A percentile compares a stretch with the other conserved stretches of the same genome.
Evolutionary conservation across 2,329 filamentous ascomycete species (phyloP).

Genomic region (Didymella keratinophila): DNA sequence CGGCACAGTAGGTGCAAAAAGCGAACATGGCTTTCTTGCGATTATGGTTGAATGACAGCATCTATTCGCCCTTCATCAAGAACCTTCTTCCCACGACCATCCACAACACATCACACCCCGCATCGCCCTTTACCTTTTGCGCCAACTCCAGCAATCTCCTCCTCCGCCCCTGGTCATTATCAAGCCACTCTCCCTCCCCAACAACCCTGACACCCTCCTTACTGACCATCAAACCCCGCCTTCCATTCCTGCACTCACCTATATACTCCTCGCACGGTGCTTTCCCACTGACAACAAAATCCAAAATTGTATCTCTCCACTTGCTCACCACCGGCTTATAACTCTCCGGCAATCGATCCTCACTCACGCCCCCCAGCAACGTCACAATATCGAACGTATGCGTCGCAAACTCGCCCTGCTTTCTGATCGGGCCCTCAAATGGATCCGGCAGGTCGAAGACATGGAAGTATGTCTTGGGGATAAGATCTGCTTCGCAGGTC

Average conservation of each 20-base stretch:
- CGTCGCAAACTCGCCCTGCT: slow-evolving; percentile 25
- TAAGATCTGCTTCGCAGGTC: slow-evolving; percentile 12
- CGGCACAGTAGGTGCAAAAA: slow-evolving; percentile 6
- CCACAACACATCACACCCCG: slow-evolving; percentile 27
- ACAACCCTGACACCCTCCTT: slow-evolving; percentile 22
- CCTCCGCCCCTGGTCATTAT: slow-evolving; percentile 15
- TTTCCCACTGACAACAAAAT: slow-evolving; percentile 22
- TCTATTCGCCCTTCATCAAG: slow-evolving; percentile 29
- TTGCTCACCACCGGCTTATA: slow-evolving; percentile 17
- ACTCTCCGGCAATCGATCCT: slow-evolving; percentile 16
- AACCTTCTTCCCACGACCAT: slow-evolving; percentile 26
- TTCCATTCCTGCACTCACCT: not conserved
- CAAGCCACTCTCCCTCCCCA: slow-evolving; percentile 19
- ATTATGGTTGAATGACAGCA: slow-evolving; percentile 8
- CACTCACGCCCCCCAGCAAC: slow-evolving; percentile 26
- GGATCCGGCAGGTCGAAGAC: slow-evolving; percentile 29
- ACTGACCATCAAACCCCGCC: slow-evolving; percentile 18
- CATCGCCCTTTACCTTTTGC: slow-evolving; percentile 14
- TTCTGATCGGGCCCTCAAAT: slow-evolving; percentile 23
- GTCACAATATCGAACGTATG: slow-evolving; percentile 31
- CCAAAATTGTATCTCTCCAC: slow-evolving; percentile 25
- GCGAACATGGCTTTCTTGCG: not conserved
- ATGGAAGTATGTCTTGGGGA: slow-evolving; percentile 27
- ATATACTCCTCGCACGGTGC: slow-evolving; percentile 21
- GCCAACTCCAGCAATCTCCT: slow-evolving; percentile 24